phyloP scores from a whole-genome alignment of 2,329 filamentous ascomycete genomes.

The Colletotrichum melonis region DNA sequence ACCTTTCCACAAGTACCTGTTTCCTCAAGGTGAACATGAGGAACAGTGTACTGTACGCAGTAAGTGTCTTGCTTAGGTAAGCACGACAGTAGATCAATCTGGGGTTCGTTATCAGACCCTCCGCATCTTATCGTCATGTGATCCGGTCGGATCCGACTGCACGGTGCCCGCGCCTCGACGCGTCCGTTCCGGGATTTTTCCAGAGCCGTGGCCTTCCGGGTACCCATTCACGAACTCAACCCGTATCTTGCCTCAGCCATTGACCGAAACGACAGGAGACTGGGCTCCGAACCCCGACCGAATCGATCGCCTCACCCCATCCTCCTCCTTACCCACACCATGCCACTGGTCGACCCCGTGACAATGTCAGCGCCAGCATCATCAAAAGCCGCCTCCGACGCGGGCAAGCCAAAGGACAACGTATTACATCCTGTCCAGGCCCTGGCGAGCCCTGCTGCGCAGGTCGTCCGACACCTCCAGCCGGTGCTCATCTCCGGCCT shows the following conservation, averaged over 20 bases:
- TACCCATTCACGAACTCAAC: conserved; percentile 10
- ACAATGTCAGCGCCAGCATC: conserved; percentile 54
- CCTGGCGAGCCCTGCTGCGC: conserved; percentile 50
- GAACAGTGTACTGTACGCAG: no score
- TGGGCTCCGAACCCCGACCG: conserved; percentile 5
- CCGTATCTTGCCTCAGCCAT: neutral
- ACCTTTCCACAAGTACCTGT: neutral
- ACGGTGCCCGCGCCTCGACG: conserved; percentile 14
- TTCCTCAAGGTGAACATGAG: no score
- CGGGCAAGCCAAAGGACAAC: conserved; percentile 42
- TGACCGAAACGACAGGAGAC: conserved; percentile 16
- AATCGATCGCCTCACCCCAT: conserved; percentile 14
- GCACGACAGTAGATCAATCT: conserved; percentile 9
- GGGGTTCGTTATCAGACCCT: conserved; percentile 28
- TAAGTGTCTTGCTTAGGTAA: neutral
- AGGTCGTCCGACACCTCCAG: conserved; percentile 73
- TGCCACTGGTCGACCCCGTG: conserved; percentile 49
- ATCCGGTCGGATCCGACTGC: conserved; percentile 24
- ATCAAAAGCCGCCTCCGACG: conserved; percentile 44
- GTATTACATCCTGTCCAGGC: conserved; percentile 51
- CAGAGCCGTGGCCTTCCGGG: conserved; percentile 32
- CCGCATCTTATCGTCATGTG: conserved; percentile 35
- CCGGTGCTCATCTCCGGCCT: conserved; percentile 74
- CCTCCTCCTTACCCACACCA: conserved; percentile 33
- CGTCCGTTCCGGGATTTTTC: conserved; percentile 29